Conservation (phyloP, 305 asterid species). For the Fraxinus floribunda region DNA sequence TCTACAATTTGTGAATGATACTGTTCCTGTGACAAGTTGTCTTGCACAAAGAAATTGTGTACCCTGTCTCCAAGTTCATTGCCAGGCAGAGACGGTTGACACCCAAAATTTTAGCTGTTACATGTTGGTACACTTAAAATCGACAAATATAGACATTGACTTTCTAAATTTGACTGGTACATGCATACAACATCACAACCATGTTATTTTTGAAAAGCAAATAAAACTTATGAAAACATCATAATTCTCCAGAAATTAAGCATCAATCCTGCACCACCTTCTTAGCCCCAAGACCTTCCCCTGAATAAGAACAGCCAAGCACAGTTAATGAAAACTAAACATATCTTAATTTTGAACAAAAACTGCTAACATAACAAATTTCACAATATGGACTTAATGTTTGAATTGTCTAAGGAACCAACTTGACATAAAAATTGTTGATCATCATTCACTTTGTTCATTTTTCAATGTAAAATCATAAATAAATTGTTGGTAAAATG, state of each 20-base stretch:
- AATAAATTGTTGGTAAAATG: neutral
- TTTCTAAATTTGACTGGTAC: slow-evolving; percentile 14
- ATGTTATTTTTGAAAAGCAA: slow-evolving; percentile 11
- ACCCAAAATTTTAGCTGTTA: slow-evolving; percentile 23
- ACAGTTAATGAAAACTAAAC: neutral
- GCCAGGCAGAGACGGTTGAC: slow-evolving; percentile 88
- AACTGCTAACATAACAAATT: neutral
- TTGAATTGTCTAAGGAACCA: neutral
- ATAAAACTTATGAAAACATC: slow-evolving; percentile 20
- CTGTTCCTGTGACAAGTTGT: slow-evolving; percentile 60
- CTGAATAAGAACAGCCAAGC: slow-evolving; percentile 26
- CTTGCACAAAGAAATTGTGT: slow-evolving; percentile 93
- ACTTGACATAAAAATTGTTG: neutral
- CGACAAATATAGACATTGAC: slow-evolving; percentile 13
- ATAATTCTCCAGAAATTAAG: slow-evolving; percentile 23
- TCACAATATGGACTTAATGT: neutral
- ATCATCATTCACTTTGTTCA: neutral
- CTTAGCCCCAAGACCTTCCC: slow-evolving; percentile 26
- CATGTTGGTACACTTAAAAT: slow-evolving; percentile 13
- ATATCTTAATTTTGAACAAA: neutral
- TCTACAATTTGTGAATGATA: slow-evolving; percentile 54
- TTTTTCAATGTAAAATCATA: neutral
- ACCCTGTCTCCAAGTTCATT: slow-evolving; percentile 88
- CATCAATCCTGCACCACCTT: slow-evolving; percentile 23
- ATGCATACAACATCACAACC: slow-evolving; percentile 18